Percentiles rank a stretch among this genome's conserved stretches.
Evolutionary conservation across 768 basidiomycete species (phyloP).

Genomic region (Pilatotrama ljubarskyi): DNA sequence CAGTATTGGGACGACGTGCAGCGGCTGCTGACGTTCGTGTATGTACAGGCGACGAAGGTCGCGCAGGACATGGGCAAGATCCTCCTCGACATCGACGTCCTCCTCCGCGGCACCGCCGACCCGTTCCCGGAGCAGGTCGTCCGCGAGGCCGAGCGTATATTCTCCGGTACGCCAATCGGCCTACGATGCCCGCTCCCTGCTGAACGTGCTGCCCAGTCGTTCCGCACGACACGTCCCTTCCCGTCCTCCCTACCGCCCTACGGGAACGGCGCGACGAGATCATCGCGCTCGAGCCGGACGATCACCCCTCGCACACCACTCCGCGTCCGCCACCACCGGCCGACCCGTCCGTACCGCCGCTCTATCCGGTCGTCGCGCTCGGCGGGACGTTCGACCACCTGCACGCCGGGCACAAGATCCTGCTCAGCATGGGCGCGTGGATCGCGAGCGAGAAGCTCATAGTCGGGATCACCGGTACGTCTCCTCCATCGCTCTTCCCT

Average conservation of each 20-base stretch:
- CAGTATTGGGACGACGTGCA: constrained; percentile 68
- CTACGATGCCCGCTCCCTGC: neutral
- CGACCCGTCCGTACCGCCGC: constrained; percentile 26
- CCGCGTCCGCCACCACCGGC: constrained; percentile 5
- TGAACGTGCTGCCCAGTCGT: neutral
- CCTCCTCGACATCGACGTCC: constrained; percentile 75
- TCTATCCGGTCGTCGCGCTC: constrained; percentile 72
- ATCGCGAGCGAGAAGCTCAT: constrained; percentile 79
- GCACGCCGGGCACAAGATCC: constrained; percentile 95
- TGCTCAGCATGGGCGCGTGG: constrained; percentile 90
- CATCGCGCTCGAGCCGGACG: constrained; percentile 22
- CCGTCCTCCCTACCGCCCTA: constrained; percentile 3
- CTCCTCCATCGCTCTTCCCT: neutral
- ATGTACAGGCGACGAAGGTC: constrained; percentile 80
- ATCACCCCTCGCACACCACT: constrained; percentile 12
- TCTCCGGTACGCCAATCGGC: constrained; percentile 27
- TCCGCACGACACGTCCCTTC: constrained; percentile 8
- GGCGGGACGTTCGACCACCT: constrained; percentile 99
- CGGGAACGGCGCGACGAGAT: constrained; percentile 1
- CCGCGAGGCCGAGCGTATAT: constrained; percentile 36
- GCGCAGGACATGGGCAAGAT: constrained; percentile 68
- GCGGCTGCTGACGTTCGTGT: constrained; percentile 75
- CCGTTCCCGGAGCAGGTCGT: constrained; percentile 40
- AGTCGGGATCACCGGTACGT: constrained; percentile 82
- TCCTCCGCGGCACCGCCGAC: constrained; percentile 60